Base-by-base conservation (phyloP, 140 eudicot species). In the Oenanthe javanica region DNA sequence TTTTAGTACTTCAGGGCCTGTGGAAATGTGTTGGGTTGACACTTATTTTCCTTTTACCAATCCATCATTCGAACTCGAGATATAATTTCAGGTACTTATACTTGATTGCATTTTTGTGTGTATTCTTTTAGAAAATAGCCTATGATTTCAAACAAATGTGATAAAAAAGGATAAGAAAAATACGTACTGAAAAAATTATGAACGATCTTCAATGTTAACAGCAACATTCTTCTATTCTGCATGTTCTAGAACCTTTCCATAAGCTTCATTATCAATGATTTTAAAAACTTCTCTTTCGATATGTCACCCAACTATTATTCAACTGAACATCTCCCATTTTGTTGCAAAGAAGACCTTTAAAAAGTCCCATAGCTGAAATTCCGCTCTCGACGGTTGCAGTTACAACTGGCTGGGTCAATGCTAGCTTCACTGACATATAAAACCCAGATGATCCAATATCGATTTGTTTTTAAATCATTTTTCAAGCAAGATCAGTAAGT, bases 1-100 rank as follows among this genome's bases (percentile, higher is more conserved):
- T 38, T 78, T 75, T 42, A 81, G 72, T 52, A 79, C 71, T 88
- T 67, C 88, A 95, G 97, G 99, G 86, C 92, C 93, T 52, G 99
- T 95, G 38, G 99, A 92, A 84, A 92, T 92, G 99, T 96, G 97
- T 10, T 95, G 99, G 97, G 89, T 95, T 83, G 97, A 95, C 84
- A 84, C 99, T 83, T 95, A 95, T 69, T 95, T 92, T 86, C 99
- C 99, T 4, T 95, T 95, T 81, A 95, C 99, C 19, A 81, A 86
- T 82, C 99, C 97, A 38, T 95, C 99, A 80, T 95, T 89, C 84
- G 99, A 95, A 83, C 93, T 95, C 52, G 99, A 95, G 88, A 95
- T 95, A 83, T 95, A 84, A 84, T 95, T 94, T 81, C 94, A 94
- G 96, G 97, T 94, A 88, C 78, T 11, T 66, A 45, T 64, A 23